Conservation (phyloP, 345 rosid species). For the Kernera saxatilis region DNA sequence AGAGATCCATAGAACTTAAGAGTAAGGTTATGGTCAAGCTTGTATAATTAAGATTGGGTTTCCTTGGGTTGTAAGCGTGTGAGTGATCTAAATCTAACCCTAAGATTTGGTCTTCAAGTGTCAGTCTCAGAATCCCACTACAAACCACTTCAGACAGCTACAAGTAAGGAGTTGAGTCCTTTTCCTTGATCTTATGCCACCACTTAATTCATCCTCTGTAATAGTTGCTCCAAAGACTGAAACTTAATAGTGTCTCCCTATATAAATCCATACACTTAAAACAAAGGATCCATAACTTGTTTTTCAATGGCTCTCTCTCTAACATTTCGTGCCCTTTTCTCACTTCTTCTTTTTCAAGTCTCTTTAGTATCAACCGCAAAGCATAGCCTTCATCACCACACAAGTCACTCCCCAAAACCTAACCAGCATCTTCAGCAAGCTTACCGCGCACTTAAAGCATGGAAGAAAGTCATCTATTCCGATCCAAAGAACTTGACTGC, state of each 20-base stretch:
- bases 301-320: conserved; percentile 14
- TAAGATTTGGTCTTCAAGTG: conserved; percentile 31
- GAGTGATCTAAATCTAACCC: conserved; percentile 11
- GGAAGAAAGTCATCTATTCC: conserved; percentile 76
- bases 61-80: conserved; percentile 29
- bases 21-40: background rate
- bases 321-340: conserved; percentile 22
- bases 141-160: conserved; percentile 67
- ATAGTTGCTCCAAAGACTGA: conserved; percentile 41
- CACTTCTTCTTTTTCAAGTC: conserved; percentile 22
- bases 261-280: conserved; percentile 19
- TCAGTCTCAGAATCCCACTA: conserved; percentile 77
- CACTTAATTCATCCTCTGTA: conserved; percentile 27
- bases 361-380: conserved; percentile 42
- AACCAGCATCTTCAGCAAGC: conserved; percentile 66
- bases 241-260: conserved; percentile 14
- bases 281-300: conserved; percentile 14
- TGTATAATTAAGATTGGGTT: background rate
- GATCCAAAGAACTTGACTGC: conserved; percentile 73
- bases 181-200: conserved; percentile 36
- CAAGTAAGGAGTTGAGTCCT: conserved; percentile 68
- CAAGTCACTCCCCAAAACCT: conserved; percentile 26
- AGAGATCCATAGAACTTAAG: background rate
- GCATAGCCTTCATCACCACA: conserved; percentile 35
- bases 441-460: conserved; percentile 60